phyloP scores from a whole-genome alignment of 2,329 filamentous ascomycete species.

The Xylariaceae sp. region DNA sequence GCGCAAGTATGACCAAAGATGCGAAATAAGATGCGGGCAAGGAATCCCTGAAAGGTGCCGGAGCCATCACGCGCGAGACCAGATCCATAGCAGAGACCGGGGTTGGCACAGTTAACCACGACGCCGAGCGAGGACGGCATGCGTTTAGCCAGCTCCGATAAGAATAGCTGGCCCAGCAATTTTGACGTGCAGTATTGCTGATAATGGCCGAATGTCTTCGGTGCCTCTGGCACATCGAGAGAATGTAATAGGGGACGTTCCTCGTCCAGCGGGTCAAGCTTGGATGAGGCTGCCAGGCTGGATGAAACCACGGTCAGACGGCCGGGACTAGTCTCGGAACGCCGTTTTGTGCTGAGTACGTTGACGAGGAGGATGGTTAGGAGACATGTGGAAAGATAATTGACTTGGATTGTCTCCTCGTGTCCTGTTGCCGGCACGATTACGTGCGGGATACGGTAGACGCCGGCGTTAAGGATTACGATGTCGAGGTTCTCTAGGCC shows the following conservation, averaged over 20 bases:
- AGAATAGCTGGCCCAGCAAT: constrained; percentile 28
- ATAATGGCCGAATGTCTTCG: constrained; percentile 2
- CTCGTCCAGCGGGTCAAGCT: constrained; percentile 5
- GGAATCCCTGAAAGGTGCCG: constrained; percentile 9
- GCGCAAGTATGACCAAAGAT: constrained; percentile 11
- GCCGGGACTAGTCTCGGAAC: not conserved
- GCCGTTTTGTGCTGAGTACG: constrained; percentile 35
- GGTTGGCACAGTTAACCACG: constrained; percentile 13
- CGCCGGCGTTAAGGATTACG: constrained; percentile 35
- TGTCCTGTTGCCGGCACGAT: constrained; percentile 16
- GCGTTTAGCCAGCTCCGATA: constrained; percentile 27
- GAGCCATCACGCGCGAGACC: constrained; percentile 10
- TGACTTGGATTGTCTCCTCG: constrained; percentile 45
- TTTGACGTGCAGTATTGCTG: constrained; percentile 26
- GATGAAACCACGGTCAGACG: constrained; percentile 28
- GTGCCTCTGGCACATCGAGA: constrained; percentile 1
- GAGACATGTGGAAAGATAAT: constrained; percentile 48
- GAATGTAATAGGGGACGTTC: constrained; percentile 1
- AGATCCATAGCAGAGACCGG: constrained; percentile 16
- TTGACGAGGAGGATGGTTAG: constrained; percentile 44
- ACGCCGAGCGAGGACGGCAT: constrained; percentile 20
- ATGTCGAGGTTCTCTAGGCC: constrained; percentile 36
- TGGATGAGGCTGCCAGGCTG: constrained; percentile 14
- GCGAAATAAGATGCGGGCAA: constrained; percentile 8
- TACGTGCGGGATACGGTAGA: constrained; percentile 19